A percentile compares a stretch with the other conserved stretches of the same genome.
phyloP scores from a whole-genome alignment of 768 basidiomycete genomes.

The Gyrodon lividus region DNA sequence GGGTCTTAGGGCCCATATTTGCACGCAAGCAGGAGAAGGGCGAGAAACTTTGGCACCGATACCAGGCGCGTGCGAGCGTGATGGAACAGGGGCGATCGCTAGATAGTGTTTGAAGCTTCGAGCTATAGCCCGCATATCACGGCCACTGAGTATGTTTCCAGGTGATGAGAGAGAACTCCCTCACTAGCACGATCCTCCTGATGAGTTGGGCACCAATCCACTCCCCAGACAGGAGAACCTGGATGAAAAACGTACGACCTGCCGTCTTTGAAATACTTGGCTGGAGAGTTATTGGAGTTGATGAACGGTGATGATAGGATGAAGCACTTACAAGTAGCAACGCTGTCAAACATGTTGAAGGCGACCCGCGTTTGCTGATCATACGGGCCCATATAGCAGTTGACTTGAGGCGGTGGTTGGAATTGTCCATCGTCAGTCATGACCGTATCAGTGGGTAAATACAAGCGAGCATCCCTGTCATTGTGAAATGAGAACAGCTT shows the following conservation, averaged over 20 bases:
- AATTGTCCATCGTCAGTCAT: slow-evolving; percentile 52
- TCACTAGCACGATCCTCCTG: slow-evolving; percentile 53
- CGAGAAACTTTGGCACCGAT: slow-evolving; percentile 59
- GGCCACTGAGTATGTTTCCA: neutral
- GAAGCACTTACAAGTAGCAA: slow-evolving; percentile 54
- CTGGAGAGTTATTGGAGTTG: slow-evolving; percentile 38
- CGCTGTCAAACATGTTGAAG: slow-evolving; percentile 54
- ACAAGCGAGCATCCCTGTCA: slow-evolving; percentile 53
- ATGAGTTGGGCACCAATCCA: slow-evolving; percentile 92
- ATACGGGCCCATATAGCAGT: slow-evolving; percentile 68
- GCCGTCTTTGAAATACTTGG: slow-evolving; percentile 55
- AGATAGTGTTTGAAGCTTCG: slow-evolving; percentile 71
- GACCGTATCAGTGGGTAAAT: slow-evolving; percentile 54
- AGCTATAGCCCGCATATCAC: slow-evolving; percentile 33
- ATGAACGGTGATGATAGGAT: neutral
- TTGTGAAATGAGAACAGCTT: slow-evolving; percentile 1
- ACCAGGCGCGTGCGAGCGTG: slow-evolving; percentile 58
- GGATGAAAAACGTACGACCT: slow-evolving; percentile 76
- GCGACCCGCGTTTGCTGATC: slow-evolving; percentile 48
- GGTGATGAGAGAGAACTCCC: slow-evolving; percentile 3
- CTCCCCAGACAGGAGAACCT: slow-evolving; percentile 86
- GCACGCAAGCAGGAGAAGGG: slow-evolving; percentile 68
- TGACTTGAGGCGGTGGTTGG: slow-evolving; percentile 51
- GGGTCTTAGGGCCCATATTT: slow-evolving; percentile 73
- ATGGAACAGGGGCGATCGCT: slow-evolving; percentile 75